Evolutionary conservation across 2,329 filamentous ascomycete species (phyloP), one percentile per base, ranked within the genome.

Genomic region (Amesomyces nigricolor): DNA sequence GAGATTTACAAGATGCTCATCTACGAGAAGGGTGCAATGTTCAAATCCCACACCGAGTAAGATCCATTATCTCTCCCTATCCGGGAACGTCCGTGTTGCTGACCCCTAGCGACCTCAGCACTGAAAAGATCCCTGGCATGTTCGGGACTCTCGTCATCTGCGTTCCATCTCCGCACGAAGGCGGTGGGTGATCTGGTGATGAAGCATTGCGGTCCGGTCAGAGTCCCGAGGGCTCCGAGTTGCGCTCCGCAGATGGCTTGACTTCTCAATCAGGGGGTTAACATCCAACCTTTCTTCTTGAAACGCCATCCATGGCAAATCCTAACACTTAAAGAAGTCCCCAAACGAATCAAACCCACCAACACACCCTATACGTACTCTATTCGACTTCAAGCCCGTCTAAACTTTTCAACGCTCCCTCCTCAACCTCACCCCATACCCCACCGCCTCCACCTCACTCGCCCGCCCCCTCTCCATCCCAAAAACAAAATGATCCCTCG

Each of bases 81-180:
- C 6, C 11, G 1, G 30, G 11, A 49, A 39, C n/a, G 17, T 22
- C 8, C 8, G 16, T n/a, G 11, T 30, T 19, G 47, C 35, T 39
- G 35, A 39, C 47, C 11, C 17, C 9, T 9, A 39, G 19, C 13
- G 10, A 5, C 2, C 19, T 19, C 17, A 73, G 71, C 62, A 74
- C 71, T 0, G 73, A 78, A 57, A 78, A 78, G 47, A 68, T 66
- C 0, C 71, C 72, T 0, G 71, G 72, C 16, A 78, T 78, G 73
- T 71, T 81, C 57, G 78, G 75, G 3, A 80, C 75, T 0, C 66
- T 82, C 2, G 70, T 77, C 38, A 64, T 81, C 22, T 73, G 70
- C 56, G 66, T 81, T 4, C 76, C 77, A 0, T 81, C 75, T 0
- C 35, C 63, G 3, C 75, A 81, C 56, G 53, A 64, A n/a, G 78